Base-by-base conservation (phyloP, 345 rosid species). In the Eucalyptus melliodora region DNA sequence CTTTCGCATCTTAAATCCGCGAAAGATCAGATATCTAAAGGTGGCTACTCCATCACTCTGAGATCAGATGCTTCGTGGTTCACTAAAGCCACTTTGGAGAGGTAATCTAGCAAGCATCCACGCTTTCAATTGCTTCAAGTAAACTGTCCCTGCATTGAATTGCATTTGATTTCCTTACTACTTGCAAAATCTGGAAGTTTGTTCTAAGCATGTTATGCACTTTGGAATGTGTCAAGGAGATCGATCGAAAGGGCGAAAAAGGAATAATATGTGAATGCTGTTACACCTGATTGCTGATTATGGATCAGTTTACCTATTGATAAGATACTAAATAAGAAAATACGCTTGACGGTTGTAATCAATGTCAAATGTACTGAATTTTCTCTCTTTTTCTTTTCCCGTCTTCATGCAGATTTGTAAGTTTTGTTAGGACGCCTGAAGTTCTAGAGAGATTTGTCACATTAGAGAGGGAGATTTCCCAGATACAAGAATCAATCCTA, bases 401-500 rank as follows among this genome's bases (percentile, higher is more conserved):
- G 37, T 51, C 86, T 87, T 56, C 51, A 17, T 44, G 86, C 93
- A 98, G 99, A 92, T 96, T 98, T 92, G 99, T 98, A 92, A 93
- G 96, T 89, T 98, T 98, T 93, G 98, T 97, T 87, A 95, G 95
- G 90, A 93, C 99, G 27, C 99, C 99, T 34, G 99, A 98, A 95
- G 94, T 96, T 94, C 98, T 98, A 88, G 99, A 98, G 96, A 95
- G 99, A 93, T 95, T 96, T 88, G 98, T 95, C 26, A 95, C 96
- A 44, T 92, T 96, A 51, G 99, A 98, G 93, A 95, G 88, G 88
- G 99, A 98, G 92, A 93, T 98, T 45, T 94, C 92, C 55, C 98
- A 98, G 93, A 98, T 96, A 60, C 97, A 95, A 93, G 94, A 91
- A 92, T 95, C 98, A 30, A 95, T 95, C 90, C 95, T 92, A 50